Percentiles rank a stretch among this genome's conserved stretches.
Evolutionary conservation across 345 rosid species (phyloP).

Genomic region (Jatropha curcas): DNA sequence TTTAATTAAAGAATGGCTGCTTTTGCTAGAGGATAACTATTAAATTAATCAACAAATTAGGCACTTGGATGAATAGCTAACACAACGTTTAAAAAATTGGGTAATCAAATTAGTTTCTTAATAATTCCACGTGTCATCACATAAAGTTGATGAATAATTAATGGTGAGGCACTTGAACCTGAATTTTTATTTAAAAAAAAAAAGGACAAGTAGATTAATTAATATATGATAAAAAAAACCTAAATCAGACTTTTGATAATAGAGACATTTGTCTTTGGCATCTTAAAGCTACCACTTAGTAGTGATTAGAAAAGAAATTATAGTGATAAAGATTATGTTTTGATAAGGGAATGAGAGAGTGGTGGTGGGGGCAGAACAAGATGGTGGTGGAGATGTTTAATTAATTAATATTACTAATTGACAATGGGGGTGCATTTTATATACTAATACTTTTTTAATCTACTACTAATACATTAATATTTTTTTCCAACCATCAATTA

Average conservation of each 20-base stretch:
- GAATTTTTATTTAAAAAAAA: background rate
- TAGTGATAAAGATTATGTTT: background rate
- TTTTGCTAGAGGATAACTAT: too few species aligned
- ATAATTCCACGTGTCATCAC: background rate
- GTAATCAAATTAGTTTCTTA: too few species aligned
- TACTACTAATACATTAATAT: too few species aligned
- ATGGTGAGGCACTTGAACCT: background rate
- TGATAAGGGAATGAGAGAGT: background rate
- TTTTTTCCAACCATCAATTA: too few species aligned
- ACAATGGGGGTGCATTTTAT: constrained; percentile 27
- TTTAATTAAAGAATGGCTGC: too few species aligned
- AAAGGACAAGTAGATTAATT: background rate
- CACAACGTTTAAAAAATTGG: too few species aligned
- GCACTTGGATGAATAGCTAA: too few species aligned
- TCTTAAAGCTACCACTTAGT: background rate
- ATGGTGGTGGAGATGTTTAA: background rate
- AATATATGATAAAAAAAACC: background rate
- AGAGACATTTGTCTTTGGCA: background rate
- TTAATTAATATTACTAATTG: background rate
- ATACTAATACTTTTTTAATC: too few species aligned
- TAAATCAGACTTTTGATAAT: background rate
- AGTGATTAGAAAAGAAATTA: background rate
- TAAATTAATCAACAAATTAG: too few species aligned
- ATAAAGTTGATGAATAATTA: background rate
- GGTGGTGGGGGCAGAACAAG: constrained; percentile 2